These are phyloP conservation scores for Trichoderma sp. DNA, from an alignment of 2,329 filamentous ascomycete genomes.

Conservation along the genomic window DNA sequence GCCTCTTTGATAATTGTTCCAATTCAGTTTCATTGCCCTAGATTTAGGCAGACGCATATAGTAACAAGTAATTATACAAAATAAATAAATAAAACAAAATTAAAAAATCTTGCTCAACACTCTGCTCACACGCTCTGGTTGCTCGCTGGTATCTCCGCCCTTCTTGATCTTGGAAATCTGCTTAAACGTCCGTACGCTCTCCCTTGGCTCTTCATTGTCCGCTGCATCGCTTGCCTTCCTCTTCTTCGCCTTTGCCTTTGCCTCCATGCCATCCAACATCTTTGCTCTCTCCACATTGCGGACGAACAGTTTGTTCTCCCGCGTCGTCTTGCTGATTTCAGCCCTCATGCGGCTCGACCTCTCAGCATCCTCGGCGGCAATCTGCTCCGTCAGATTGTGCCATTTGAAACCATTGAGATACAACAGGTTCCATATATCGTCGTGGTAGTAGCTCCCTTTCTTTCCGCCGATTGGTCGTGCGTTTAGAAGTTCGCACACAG, in stretches of 20 bases:
- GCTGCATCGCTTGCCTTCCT: constrained; percentile 34
- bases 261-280: constrained; percentile 73
- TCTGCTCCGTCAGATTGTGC: constrained; percentile 73
- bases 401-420: constrained; percentile 87
- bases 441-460: constrained; percentile 79
- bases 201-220: constrained; percentile 26
- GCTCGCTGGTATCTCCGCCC: constrained; percentile 44
- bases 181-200: constrained; percentile 56
- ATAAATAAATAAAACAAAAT: not conserved
- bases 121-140: constrained; percentile 58
- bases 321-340: constrained; percentile 73
- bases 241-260: constrained; percentile 48
- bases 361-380: constrained; percentile 79
- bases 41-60: not conserved
- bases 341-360: constrained; percentile 72
- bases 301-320: constrained; percentile 81
- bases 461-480: constrained; percentile 78
- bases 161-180: constrained; percentile 63
- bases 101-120: constrained; percentile 68
- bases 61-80: not conserved
- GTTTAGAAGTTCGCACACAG: constrained; percentile 75
- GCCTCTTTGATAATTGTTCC: not conserved
- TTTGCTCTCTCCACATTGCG: constrained; percentile 78
- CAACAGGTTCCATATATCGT: constrained; percentile 83
- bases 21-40: not conserved